Conservation (phyloP, 805 yeast species). For the Saturnispora galanensis region DNA sequence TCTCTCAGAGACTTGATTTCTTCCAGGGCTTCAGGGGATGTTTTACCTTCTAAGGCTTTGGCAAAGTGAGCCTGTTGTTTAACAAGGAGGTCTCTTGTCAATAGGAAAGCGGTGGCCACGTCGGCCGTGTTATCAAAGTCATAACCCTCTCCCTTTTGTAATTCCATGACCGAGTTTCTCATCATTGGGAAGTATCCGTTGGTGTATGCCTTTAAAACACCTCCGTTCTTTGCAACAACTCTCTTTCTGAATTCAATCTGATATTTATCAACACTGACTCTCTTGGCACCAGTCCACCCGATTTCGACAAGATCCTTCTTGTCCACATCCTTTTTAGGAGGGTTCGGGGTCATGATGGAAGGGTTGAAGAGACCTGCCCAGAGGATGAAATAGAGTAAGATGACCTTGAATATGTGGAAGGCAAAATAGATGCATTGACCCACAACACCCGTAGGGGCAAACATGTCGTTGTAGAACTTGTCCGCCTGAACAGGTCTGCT, state of each 20-base stretch:
- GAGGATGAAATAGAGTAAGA: constrained; percentile 45
- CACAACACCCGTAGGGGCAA: constrained; percentile 28
- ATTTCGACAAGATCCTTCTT: constrained; percentile 49
- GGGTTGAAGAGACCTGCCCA: constrained; percentile 78
- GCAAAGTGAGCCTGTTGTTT: constrained; percentile 13
- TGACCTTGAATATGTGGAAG: constrained; percentile 58
- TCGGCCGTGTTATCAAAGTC: constrained; percentile 24
- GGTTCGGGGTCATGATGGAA: too few relatives aligned
- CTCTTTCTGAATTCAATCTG: constrained; percentile 56
- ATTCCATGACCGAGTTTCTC: constrained; percentile 46
- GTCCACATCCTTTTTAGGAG: constrained; percentile 21
- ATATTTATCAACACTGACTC: constrained; percentile 61
- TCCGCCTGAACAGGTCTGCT: constrained; percentile 36
- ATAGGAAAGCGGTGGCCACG: constrained; percentile 19
- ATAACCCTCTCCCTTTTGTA: constrained; percentile 80
- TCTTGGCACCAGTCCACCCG: constrained; percentile 95
- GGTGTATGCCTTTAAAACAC: constrained; percentile 65
- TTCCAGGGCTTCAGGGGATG: constrained; percentile 27
- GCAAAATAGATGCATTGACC: constrained; percentile 62
- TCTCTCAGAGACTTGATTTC: constrained; percentile 56
- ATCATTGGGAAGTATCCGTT: constrained; percentile 57
- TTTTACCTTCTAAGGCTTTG: constrained; percentile 24
- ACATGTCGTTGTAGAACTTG: constrained; percentile 40
- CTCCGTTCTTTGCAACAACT: constrained; percentile 59
- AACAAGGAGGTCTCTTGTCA: constrained; percentile 25